Base-by-base conservation (phyloP, 176 grass and related monocot genomes). In the Oryza glaberrima region DNA sequence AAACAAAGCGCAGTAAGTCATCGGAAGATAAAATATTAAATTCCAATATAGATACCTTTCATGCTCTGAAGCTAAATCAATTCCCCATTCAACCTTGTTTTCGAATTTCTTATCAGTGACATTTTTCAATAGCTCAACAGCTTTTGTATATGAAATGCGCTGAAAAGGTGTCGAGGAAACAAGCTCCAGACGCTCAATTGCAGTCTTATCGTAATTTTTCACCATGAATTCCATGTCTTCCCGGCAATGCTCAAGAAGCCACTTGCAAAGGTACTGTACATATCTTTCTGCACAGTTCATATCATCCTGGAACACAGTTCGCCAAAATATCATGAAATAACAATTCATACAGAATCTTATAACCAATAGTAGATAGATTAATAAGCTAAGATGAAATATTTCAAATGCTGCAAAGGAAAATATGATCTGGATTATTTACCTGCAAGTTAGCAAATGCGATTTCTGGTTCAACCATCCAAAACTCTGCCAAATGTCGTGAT, bases 401-500 rank as follows among this genome's bases (percentile, higher is more conserved):
- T 0, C 15, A 28, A 63, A 23, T 65, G 65, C 54, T 61, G 35
- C 48, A 38, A 34, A 77, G 49, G 58, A 3, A 61, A 61, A 61
- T 61, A 7, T 22, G 20, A 61, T 61, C 22, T 10, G 22, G 22
- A 35, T 45, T 43, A 35, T 17, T 61, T 74, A 98, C 95, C 93
- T 95, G 88, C 76, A 98, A 80, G 79, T 94, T 98, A 76, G 95
- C 95, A 86, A 95, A 98, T 82, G 95, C 95, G 35, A 98, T 88
- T 85, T 98, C 95, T 38, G 95, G 95, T 82, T 98, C 95, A 88
- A 98, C 95, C 95, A 98, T 98, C 95, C 95, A 98, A 92, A 98
- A 98, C 65, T 98, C 95, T 34, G 93, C 89, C 67, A 98, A 88
- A 86, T 98, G 95, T 4, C 95, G 91, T 44, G 95, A 92, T 0